Percentiles rank a stretch among this genome's conserved stretches.
Evolutionary conservation across 768 basidiomycete species (phyloP).

Genomic region (Podaxis sp.): DNA sequence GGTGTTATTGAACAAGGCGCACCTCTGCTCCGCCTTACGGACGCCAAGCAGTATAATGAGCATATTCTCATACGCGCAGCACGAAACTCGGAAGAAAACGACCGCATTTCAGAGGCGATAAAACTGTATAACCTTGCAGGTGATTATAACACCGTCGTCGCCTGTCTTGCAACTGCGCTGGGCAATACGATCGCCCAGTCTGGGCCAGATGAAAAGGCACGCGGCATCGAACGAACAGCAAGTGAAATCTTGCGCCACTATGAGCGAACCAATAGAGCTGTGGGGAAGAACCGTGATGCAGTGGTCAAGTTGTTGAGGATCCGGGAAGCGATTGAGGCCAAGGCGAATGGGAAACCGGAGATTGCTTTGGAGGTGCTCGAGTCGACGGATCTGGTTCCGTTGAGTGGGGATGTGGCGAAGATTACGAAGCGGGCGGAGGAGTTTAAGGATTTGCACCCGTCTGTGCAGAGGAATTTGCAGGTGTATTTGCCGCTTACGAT

Average conservation of each 20-base stretch:
- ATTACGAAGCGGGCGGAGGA: conserved; percentile 86
- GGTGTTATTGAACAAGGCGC: conserved; percentile 87
- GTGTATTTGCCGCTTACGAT: conserved; percentile 86
- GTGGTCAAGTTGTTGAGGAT: conserved; percentile 73
- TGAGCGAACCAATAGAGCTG: conserved; percentile 68
- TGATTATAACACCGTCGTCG: conserved; percentile 83
- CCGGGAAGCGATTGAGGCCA: conserved; percentile 75
- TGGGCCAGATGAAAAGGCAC: conserved; percentile 55
- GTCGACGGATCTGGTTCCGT: conserved; percentile 80
- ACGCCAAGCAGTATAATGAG: conserved; percentile 66
- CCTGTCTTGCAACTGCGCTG: conserved; percentile 82
- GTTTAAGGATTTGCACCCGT: conserved; percentile 82
- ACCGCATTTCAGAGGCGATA: conserved; percentile 86
- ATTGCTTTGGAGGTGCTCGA: conserved; percentile 84
- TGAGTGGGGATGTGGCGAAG: conserved; percentile 79
- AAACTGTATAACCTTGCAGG: conserved; percentile 94
- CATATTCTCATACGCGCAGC: conserved; percentile 84
- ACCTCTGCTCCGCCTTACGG: conserved; percentile 65
- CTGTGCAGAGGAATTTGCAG: conserved; percentile 86
- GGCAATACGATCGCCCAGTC: conserved; percentile 77
- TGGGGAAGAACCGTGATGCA: conserved; percentile 69
- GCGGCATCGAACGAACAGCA: conserved; percentile 68
- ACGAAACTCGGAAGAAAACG: conserved; percentile 74
- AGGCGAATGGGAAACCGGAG: conserved; percentile 68
- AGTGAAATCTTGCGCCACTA: conserved; percentile 76